Evolutionary conservation across 208 protist genomes (phyloP).

Genomic region (Acanthamoeba lenticulata): DNA sequence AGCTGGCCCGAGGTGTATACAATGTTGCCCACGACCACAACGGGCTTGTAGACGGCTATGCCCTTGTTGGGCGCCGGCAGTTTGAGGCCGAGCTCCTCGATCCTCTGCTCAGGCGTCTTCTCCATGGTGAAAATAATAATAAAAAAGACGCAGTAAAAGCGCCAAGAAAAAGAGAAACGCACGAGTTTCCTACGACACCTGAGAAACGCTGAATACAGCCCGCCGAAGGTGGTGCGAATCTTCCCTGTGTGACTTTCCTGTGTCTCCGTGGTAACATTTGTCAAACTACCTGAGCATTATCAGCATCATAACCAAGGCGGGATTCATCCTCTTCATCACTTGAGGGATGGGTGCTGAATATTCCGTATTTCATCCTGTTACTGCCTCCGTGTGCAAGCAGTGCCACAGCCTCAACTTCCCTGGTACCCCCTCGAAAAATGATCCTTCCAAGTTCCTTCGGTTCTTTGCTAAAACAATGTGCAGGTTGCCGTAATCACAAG

Average conservation of each 20-base stretch:
- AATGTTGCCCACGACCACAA: constrained; percentile 16
- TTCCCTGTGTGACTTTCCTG: no score
- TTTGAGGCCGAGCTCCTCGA: not conserved
- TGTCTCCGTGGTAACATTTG: no score
- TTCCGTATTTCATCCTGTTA: not conserved
- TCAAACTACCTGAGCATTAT: no score
- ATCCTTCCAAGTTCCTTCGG: not conserved
- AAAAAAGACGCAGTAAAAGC: no score
- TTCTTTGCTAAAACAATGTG: no score
- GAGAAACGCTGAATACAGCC: no score
- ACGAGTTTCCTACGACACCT: no score
- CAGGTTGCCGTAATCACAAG: not conserved
- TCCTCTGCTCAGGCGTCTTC: constrained; percentile 12
- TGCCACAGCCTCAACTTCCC: not conserved
- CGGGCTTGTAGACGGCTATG: not conserved
- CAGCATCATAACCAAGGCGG: no score
- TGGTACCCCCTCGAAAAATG: not conserved
- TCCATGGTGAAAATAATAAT: not conserved
- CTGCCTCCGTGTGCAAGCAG: not conserved
- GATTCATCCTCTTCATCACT: no score
- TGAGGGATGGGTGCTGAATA: not conserved
- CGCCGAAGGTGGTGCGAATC: no score
- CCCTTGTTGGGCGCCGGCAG: not conserved
- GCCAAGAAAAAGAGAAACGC: no score
- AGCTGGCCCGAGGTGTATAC: constrained; percentile 28